Evolutionary conservation across 2,329 filamentous ascomycete species (phyloP).

Genomic region (Microascus cirrosus): DNA sequence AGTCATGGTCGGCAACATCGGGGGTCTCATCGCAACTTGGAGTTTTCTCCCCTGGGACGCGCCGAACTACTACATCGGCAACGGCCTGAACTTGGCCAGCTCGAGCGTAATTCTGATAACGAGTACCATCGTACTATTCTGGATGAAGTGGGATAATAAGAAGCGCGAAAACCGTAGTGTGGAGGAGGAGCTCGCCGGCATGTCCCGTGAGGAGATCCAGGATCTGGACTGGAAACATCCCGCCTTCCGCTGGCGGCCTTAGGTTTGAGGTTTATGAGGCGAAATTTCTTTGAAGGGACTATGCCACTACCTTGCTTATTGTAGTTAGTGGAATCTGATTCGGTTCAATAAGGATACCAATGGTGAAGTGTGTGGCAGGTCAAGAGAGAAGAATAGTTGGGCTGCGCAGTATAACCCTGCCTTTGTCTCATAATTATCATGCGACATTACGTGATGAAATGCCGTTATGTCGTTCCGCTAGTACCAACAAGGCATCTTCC

Average conservation of each 20-base stretch:
- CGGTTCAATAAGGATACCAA: too few species aligned
- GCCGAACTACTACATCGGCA: constrained; percentile 8
- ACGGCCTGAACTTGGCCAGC: constrained; percentile 8
- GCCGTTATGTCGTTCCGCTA: too few species aligned
- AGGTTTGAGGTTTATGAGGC: background rate
- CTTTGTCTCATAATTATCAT: too few species aligned
- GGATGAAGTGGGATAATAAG: constrained; percentile 10
- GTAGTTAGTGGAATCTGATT: too few species aligned
- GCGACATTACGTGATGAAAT: too few species aligned
- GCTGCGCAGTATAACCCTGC: too few species aligned
- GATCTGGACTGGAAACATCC: constrained; percentile 10
- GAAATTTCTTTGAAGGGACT: too few species aligned
- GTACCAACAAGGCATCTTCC: too few species aligned
- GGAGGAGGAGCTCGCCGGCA: background rate
- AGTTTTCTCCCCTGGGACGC: constrained; percentile 8
- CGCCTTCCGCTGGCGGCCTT: constrained; percentile 8
- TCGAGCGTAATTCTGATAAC: constrained; percentile 1
- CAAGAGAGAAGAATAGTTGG: too few species aligned
- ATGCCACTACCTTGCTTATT: background rate
- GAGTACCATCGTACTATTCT: constrained; percentile 3
- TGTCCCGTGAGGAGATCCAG: background rate
- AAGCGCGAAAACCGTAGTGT: background rate
- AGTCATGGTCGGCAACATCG: constrained; percentile 8
- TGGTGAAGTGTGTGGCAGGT: too few species aligned
- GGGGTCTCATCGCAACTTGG: constrained; percentile 10